Base-by-base conservation (phyloP, 805 yeast species). In the Sungouiella blattae region DNA sequence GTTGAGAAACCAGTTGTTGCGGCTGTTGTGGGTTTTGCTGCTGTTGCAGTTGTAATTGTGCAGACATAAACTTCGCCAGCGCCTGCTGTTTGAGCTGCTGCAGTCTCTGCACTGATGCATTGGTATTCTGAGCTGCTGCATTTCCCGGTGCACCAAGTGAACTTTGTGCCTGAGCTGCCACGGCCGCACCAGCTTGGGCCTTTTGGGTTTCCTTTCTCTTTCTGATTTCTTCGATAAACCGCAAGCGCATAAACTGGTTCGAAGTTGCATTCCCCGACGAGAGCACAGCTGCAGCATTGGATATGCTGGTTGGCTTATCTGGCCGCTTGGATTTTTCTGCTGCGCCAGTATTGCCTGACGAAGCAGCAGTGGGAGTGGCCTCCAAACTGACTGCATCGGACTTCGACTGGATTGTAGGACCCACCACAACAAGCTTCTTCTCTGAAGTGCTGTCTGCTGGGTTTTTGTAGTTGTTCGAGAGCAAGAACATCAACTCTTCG, bases 181-280 rank as follows among this genome's bases (percentile, higher is more conserved):
- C 61, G 6, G 60, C 60, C 2, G 70, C 69, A 26, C 65, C 71
- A 26, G 63, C 65, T 39, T 58, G 68, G 1, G 58, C 64, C 43
- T 62, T 63, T 32, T 68, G 71, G 5, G 67, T 57, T 43, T 67
- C 71, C 50, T 77, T 75, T 54, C 84, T 77, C 30, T 84, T 69
- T 36, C 95, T 70, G 62, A 85, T 78, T 60, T 84, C 93, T 57
- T 91, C 98, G 40, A 91, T 83, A 50, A 89, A 87, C 44, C 95
- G 73, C 33, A 91, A 66, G 45, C 98, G 76, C 71, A 86, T 77
- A 58, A 93, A 93, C 58, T 88, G 95, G 29, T 67, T 71, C 6
- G 75, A 66, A 6, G 71, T 67, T 1, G 67, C 58, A 25, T 35
- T 35, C 36, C 54, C 28, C 30, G 39, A 18, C 37, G 53, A 26